These are phyloP conservation scores for Oryza meyeriana DNA, from an alignment of 176 grass and related monocot genomes.

Conservation along the genomic window DNA sequence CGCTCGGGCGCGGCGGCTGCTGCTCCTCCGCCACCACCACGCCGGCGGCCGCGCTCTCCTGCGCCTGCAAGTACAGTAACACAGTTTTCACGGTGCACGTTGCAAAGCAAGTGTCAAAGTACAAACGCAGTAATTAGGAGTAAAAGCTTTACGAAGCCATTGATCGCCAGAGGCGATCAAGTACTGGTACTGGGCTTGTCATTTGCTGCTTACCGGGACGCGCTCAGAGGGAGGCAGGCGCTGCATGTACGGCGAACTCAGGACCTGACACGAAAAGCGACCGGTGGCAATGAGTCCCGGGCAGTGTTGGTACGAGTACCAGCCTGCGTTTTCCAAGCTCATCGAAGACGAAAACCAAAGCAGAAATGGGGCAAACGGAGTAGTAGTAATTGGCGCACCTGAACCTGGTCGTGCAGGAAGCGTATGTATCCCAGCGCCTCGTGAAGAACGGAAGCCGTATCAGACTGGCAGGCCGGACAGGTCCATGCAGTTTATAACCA, in stretches of 20 bases:
- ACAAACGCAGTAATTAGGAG: not conserved
- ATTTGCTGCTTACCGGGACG: constrained; percentile 37
- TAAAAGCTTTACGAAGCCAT: not conserved
- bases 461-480: constrained; percentile 54
- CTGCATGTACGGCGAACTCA: constrained; percentile 88
- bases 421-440: constrained; percentile 98
- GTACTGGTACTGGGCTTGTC: not conserved
- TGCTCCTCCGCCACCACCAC: constrained; percentile 8
- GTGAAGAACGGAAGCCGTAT: constrained; percentile 90
- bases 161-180: not conserved
- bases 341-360: not conserved
- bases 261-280: constrained; percentile 54
- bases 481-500: constrained; percentile 30
- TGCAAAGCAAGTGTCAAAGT: not conserved
- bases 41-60: not conserved
- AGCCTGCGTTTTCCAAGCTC: not conserved
- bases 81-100: not conserved
- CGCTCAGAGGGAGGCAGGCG: constrained; percentile 52
- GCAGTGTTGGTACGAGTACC: constrained; percentile 23
- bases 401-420: constrained; percentile 91
- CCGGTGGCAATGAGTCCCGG: not conserved
- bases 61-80: not conserved
- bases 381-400: constrained; percentile 41
- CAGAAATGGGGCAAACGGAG: not conserved
- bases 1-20: not conserved